These are phyloP conservation scores for Stromatinia cepivora DNA, from an alignment of 2,329 filamentous ascomycete genomes.

Conservation along the genomic window DNA sequence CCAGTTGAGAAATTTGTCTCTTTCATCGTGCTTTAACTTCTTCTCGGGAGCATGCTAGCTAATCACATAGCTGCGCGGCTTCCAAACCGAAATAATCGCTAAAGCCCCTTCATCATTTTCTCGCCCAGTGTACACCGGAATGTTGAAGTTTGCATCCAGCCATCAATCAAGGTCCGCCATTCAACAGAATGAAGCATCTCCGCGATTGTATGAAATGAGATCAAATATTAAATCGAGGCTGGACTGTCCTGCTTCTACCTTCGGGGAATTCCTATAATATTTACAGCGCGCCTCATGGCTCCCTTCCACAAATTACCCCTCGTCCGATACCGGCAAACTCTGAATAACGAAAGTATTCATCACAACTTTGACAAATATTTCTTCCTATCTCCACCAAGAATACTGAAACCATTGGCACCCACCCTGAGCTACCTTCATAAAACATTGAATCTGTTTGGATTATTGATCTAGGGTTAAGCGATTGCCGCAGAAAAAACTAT, in stretches of 20 bases:
- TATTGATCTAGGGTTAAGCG: conserved; percentile 3
- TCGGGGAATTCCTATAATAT: conserved; percentile 7
- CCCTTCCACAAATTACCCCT: not conserved
- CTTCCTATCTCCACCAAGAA: conserved; percentile 8
- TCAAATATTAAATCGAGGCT: not conserved
- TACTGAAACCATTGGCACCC: conserved; percentile 3
- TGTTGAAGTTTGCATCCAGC: not conserved
- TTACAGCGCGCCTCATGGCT: not conserved
- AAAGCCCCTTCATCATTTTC: conserved; percentile 7
- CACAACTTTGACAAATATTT: conserved; percentile 14
- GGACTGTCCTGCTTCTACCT: not conserved
- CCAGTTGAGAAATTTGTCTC: not conserved
- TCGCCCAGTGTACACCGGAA: not conserved
- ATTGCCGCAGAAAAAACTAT: conserved; percentile 7
- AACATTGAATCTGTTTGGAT: not conserved
- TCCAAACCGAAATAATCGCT: not conserved
- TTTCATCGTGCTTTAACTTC: not conserved
- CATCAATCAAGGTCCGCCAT: not conserved
- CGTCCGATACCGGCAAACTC: conserved; percentile 11
- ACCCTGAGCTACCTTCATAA: conserved; percentile 9
- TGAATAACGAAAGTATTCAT: conserved; percentile 8
- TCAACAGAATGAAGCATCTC: not conserved
- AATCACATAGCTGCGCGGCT: not conserved
- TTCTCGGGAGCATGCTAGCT: not conserved
- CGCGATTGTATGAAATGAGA: not conserved